phyloP scores from a whole-genome alignment of 495 filamentous ascomycete species.

The Achaetomiella virescens region DNA sequence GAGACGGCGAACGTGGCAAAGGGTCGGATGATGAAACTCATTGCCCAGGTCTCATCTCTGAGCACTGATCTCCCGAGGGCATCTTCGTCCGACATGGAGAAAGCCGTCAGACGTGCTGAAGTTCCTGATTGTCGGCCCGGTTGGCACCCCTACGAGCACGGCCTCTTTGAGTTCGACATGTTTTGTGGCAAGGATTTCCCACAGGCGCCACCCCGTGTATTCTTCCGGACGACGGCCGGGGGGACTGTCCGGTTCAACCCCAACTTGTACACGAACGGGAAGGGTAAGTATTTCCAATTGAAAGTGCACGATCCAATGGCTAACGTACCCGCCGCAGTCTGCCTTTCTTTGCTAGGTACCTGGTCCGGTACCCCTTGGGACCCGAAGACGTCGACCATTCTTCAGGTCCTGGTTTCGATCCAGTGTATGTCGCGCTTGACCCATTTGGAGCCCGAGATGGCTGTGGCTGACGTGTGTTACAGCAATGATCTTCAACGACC shows the following conservation, averaged over 20 bases:
- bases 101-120: conserved; percentile 52
- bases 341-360: conserved; percentile 54
- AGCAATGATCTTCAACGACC: conserved; percentile 53
- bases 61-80: conserved; percentile 49
- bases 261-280: conserved; percentile 52
- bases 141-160: conserved; percentile 56
- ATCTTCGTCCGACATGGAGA: conserved; percentile 53
- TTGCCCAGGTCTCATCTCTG: conserved; percentile 47
- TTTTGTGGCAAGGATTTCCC: conserved; percentile 45
- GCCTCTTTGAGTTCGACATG: conserved; percentile 58
- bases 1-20: background rate
- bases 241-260: conserved; percentile 49
- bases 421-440: conserved; percentile 36
- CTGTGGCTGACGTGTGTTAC: background rate
- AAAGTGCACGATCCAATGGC: background rate
- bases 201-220: conserved; percentile 40
- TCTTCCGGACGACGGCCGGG: conserved; percentile 45
- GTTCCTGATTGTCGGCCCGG: conserved; percentile 51
- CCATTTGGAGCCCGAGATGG: background rate
- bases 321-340: conserved; percentile 32
- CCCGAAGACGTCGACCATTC: conserved; percentile 46
- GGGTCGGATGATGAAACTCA: conserved; percentile 46
- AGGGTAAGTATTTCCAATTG: conserved; percentile 33
- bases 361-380: conserved; percentile 52
- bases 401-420: conserved; percentile 55